Conservation (phyloP, 305 asterid genomes). For the Fraxinus paxiana region DNA sequence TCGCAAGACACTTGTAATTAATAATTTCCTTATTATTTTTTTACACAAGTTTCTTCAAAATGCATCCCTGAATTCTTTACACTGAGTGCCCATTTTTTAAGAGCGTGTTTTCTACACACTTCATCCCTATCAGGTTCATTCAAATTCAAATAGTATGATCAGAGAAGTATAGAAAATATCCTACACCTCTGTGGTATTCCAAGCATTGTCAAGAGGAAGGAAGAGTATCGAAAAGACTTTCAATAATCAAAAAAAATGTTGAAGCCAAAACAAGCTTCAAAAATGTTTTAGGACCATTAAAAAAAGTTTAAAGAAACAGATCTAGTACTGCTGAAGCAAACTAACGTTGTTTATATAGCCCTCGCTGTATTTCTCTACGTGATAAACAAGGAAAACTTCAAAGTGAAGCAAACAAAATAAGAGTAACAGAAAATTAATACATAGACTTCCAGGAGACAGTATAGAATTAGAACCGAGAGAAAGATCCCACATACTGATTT, state of each 20-base stretch:
- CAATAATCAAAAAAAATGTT: not conserved
- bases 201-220: conserved; percentile 18
- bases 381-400: conserved; percentile 11
- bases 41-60: not conserved
- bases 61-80: not conserved
- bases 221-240: not conserved
- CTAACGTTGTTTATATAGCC: conserved; percentile 3
- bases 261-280: conserved; percentile 7
- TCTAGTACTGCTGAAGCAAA: conserved; percentile 1
- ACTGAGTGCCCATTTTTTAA: not conserved
- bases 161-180: not conserved
- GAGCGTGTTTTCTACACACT: not conserved
- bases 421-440: conserved; percentile 21
- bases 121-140: not conserved
- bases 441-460: not conserved
- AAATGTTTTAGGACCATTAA: not conserved
- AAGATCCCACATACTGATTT: conserved; percentile 62
- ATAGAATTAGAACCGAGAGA: conserved; percentile 23
- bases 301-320: conserved; percentile 6
- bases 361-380: conserved; percentile 5
- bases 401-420: conserved; percentile 20
- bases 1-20: not conserved
- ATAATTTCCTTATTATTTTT: not conserved
- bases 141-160: not conserved
- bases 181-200: not conserved